A percentile compares a stretch with the other conserved stretches of the same genome.
Conservation (phyloP, 148 eudicot species). For the Limonium bicolor region DNA sequence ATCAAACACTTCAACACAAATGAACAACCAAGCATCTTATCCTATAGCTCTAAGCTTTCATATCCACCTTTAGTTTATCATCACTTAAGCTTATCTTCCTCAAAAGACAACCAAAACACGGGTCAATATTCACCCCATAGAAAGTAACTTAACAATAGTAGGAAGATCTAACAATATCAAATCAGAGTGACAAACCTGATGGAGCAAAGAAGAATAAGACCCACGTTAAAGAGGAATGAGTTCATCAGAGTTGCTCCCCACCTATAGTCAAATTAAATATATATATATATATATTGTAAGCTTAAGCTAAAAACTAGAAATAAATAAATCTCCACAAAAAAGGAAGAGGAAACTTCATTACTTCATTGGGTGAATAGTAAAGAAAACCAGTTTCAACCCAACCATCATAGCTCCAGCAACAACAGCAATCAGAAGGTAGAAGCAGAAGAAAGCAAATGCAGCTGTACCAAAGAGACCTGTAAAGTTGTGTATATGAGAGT, state of each 20-base stretch:
- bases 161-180: not conserved
- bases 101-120: not conserved
- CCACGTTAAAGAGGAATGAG: conserved; percentile 92
- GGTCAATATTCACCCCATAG: not conserved
- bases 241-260: conserved; percentile 99
- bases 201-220: conserved; percentile 94
- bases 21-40: no score
- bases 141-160: not conserved
- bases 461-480: conserved; percentile 92
- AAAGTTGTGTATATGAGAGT: no score
- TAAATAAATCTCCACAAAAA: not conserved
- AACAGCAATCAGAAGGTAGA: conserved; percentile 87
- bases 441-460: conserved; percentile 98
- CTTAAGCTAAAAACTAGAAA: not conserved
- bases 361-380: conserved; percentile 99
- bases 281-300: conserved; percentile 6
- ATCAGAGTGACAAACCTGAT: conserved; percentile 45
- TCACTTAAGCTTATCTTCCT: no score
- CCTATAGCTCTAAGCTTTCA: no score
- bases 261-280: conserved; percentile 27
- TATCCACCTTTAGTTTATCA: no score
- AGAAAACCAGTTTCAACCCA: conserved; percentile 84
- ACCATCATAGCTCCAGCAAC: conserved; percentile 96
- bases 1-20: no score
- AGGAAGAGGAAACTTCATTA: conserved; percentile 14